phyloP scores from a whole-genome alignment of 2,329 filamentous ascomycete species.

The Paracoccidioides lutzii region DNA sequence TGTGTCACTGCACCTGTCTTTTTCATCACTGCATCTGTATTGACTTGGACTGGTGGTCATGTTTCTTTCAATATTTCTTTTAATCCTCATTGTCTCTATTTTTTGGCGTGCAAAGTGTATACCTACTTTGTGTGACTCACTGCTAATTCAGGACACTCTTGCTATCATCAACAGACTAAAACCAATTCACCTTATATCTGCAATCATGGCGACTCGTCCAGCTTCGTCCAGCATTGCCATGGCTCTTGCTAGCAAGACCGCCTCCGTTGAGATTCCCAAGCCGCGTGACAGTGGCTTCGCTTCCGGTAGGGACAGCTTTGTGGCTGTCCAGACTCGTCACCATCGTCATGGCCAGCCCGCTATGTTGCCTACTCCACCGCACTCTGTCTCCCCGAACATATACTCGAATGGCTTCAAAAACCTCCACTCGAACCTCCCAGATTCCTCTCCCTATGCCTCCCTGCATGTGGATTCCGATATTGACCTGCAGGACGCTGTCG shows the following conservation, averaged over 20 bases:
- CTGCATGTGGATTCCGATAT: conserved; percentile 67
- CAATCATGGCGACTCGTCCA: conserved; percentile 33
- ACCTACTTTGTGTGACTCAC: neutral
- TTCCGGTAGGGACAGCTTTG: conserved; percentile 22
- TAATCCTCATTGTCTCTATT: neutral
- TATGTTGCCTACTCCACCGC: conserved; percentile 74
- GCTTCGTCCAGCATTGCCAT: conserved; percentile 35
- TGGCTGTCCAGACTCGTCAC: conserved; percentile 19
- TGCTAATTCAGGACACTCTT: conserved; percentile 4
- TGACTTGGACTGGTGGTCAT: neutral
- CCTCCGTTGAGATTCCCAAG: conserved; percentile 38
- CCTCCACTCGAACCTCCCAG: conserved; percentile 34
- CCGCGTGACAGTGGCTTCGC: conserved; percentile 25
- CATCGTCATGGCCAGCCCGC: conserved; percentile 19
- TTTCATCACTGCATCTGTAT: neutral
- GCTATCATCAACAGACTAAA: conserved; percentile 2
- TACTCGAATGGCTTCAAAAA: conserved; percentile 67
- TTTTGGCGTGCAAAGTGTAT: neutral
- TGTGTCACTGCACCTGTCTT: neutral
- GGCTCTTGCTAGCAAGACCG: conserved; percentile 39
- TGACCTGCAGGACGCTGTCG: conserved; percentile 61
- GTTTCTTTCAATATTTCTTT: neutral
- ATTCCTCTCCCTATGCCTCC: conserved; percentile 32
- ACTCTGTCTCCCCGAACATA: conserved; percentile 83
- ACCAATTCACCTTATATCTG: conserved; percentile 3